Evolutionary conservation across 208 protist species (phyloP), one percentile per base, ranked within the genome.

Genomic region (Acanthamoeba rhysodes): DNA sequence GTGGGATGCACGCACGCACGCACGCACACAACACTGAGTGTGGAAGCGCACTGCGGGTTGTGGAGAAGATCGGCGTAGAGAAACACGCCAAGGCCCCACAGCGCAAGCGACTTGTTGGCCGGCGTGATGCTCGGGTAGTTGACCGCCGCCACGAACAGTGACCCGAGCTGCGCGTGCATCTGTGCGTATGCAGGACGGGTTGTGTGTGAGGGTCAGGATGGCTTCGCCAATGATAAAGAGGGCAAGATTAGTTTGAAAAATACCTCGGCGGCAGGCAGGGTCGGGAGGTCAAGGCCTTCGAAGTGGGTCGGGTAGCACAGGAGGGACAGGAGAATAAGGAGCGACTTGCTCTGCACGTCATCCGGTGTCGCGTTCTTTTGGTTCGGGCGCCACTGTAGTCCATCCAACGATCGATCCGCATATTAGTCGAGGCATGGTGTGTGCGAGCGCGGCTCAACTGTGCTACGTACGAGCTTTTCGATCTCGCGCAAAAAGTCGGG

Each of bases 401-500:
- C 45, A 14, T 12, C 45, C 45, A 12, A 10, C 12, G 3, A 37
- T 74, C 29, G 45, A 24, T 62, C 55, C 16, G n/a, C n/a, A n/a
- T n/a, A n/a, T n/a, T n/a, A n/a, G n/a, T n/a, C n/a, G n/a, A n/a
- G n/a, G n/a, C n/a, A n/a, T n/a, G n/a, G n/a, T 55, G 50, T 55
- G 50, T 55, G 50, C 12, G 50, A 16, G 50, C 12, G 50, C 12
- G 50, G n/a, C n/a, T 41, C 1, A 41, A 41, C 37, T 66, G 16
- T 66, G 62, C 4, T 2, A 78, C 64, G 41, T 94, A 95, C 92
- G 18, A 95, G 92, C 48, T 87, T 82, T n/a, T 95, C 74, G 34
- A 95, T 88, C 92, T 95, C 92, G 22, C 76, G 70, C 57, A 95
- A 70, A 53, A 88, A 95, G 57, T 95, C 92, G 29, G 92, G 92